These are phyloP conservation scores for Backusella circina DNA, from an alignment of 192 early-diverging fungal genomes.

Conservation along the genomic window DNA sequence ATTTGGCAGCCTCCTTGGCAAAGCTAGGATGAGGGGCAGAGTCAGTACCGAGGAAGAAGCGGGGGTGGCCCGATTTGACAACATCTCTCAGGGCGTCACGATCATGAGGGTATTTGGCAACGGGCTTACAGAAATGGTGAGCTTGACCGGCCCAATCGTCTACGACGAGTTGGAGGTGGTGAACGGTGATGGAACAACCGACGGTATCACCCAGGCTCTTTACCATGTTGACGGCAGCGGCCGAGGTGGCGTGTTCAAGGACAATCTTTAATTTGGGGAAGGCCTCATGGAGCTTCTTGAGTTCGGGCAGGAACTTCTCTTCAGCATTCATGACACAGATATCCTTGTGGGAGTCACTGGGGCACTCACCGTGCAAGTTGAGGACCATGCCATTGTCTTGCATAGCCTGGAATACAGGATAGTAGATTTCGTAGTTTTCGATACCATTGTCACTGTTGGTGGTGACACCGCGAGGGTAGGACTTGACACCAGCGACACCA, in stretches of 20 bases:
- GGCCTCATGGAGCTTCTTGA: constrained; percentile 78
- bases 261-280: constrained; percentile 96
- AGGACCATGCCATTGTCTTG: constrained; percentile 90
- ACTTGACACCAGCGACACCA: constrained; percentile 87
- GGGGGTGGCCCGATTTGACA: constrained; percentile 72
- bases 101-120: constrained; percentile 93
- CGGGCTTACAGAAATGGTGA: constrained; percentile 98
- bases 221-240: constrained; percentile 89
- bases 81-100: constrained; percentile 83
- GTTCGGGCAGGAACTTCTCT: constrained; percentile 82
- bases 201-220: constrained; percentile 90
- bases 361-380: constrained; percentile 95
- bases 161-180: constrained; percentile 86
- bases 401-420: constrained; percentile 94
- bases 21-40: constrained; percentile 91
- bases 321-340: constrained; percentile 97
- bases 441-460: constrained; percentile 97
- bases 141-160: constrained; percentile 98
- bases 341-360: constrained; percentile 78
- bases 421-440: constrained; percentile 86
- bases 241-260: constrained; percentile 94
- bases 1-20: constrained; percentile 78
- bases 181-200: constrained; percentile 92
- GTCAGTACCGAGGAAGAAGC: constrained; percentile 97
- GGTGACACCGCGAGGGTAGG: constrained; percentile 94